Conservation (phyloP, 2,329 filamentous ascomycete genomes). For the Ilyonectria mors-panacis region DNA sequence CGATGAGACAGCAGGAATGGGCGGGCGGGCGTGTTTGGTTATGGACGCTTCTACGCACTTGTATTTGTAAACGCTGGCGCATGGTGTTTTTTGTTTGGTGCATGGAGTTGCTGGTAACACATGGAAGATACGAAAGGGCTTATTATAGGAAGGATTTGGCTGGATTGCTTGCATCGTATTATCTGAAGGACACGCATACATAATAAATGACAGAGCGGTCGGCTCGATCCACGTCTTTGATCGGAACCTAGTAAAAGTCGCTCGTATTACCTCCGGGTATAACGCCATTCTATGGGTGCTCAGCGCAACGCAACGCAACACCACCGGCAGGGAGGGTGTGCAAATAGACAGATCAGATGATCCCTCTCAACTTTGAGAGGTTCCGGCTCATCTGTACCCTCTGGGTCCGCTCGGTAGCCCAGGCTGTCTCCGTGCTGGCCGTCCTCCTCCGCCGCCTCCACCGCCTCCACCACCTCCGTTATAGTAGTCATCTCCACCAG, state of each 20-base stretch:
- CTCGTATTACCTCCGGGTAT: constrained; percentile 29
- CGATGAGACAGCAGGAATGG: no score
- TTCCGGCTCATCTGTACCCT: constrained; percentile 52
- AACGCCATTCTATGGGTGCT: constrained; percentile 46
- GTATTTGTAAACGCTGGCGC: constrained; percentile 34
- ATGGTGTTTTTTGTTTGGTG: constrained; percentile 16
- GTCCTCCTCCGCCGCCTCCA: constrained; percentile 51
- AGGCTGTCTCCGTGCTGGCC: constrained; percentile 50
- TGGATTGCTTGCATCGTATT: constrained; percentile 12
- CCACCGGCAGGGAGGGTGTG: constrained; percentile 27
- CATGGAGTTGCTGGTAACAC: constrained; percentile 37
- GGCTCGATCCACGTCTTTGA: not conserved
- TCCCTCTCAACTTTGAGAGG: not conserved
- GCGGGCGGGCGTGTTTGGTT: not conserved
- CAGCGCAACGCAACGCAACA: constrained; percentile 28
- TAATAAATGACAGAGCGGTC: not conserved
- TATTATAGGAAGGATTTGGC: not conserved
- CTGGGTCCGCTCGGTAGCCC: constrained; percentile 65
- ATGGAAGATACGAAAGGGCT: constrained; percentile 4
- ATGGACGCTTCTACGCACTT: constrained; percentile 2
- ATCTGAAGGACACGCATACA: not conserved
- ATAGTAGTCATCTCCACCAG: constrained; percentile 55
- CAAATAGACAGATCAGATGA: constrained; percentile 12
- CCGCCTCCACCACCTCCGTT: constrained; percentile 52
- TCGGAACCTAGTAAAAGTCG: not conserved